Base-by-base conservation (phyloP, 1,284 basidiomycete genomes). In the Cystobasidiaceae sp. region DNA sequence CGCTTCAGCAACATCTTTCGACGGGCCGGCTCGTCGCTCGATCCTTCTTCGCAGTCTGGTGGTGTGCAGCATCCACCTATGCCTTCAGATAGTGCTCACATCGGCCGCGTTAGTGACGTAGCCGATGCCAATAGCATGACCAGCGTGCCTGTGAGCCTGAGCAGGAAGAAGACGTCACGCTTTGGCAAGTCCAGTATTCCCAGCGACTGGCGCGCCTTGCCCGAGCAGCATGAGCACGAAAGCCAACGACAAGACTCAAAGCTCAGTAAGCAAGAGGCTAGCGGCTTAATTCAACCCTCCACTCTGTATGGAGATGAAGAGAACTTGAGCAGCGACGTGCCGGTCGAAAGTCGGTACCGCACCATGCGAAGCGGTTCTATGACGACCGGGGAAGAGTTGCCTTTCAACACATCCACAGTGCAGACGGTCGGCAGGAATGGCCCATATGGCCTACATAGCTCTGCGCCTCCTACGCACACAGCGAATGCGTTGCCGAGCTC, bases 291-390 rank as follows among this genome's bases (percentile, higher is more conserved):
- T 23, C 19, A 39, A 37, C 17, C 33, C 27, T 5, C 11, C 19
- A 3, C 6, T 11, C 4, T 9, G 27, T 52, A 11, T 52, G 27
- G 19, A 37, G 33, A 7, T 37, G 32, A n/a, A 39, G 39, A 44
- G 2, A 41, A 55, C 13, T 13, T 11, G 3, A 15, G 11, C 8
- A 15, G 23, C 5, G 39, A n/a, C 1, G 45, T 21, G 19, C n/a
- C 17, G 2, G 4, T 25, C 17, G 54, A 44, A 30, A 44, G 54
- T 30, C 39, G 27, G 4, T 56, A 56, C 27, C 37, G 54, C 6
- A 56, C 54, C 13, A 56, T 56, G 54, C 28, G 54, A n/a, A 56
- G 27, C 28, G 21, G 13, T 1, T 56, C 54, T n/a, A n/a, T n/a
- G n/a, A n/a, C n/a, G n/a, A n/a, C n/a, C n/a, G n/a, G n/a, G n/a